These are phyloP conservation scores for Verticillium nonalfalfae DNA, from an alignment of 2,329 filamentous ascomycete genomes.

Conservation along the genomic window DNA sequence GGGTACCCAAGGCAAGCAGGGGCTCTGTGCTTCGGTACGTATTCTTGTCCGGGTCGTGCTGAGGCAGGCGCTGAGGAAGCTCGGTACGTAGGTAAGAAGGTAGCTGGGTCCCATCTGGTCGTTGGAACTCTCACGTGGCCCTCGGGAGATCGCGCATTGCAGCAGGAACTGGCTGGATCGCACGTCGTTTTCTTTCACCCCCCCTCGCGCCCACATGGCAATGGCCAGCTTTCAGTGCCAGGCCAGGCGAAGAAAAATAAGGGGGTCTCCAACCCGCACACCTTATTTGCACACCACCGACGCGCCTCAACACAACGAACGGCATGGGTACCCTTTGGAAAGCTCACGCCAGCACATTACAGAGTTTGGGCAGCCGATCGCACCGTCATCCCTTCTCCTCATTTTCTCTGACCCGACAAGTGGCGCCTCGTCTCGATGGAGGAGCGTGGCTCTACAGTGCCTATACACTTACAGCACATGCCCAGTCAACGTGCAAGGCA, in stretches of 20 bases:
- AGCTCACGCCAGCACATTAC: not conserved
- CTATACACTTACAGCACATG: not conserved
- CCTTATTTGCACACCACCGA: not conserved
- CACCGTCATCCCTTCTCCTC: not conserved
- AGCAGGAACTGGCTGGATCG: conserved; percentile 6
- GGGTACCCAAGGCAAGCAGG: not conserved
- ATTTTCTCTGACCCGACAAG: not conserved
- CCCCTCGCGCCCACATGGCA: not conserved
- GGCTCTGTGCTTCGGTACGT: no score
- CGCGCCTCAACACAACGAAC: no score
- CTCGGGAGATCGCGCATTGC: conserved; percentile 12
- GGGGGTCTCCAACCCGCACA: not conserved
- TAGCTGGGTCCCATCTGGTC: not conserved
- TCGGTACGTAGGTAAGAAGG: not conserved
- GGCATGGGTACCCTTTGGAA: not conserved
- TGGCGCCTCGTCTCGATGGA: no score
- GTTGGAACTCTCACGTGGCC: conserved; percentile 7
- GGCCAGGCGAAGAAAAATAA: not conserved
- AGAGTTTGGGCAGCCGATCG: not conserved
- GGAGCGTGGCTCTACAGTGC: no score
- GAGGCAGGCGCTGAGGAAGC: not conserved
- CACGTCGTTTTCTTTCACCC: not conserved
- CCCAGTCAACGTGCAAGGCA: not conserved
- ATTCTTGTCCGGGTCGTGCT: not conserved
- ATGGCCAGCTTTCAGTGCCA: not conserved